A percentile compares a stretch with the other conserved stretches of the same genome.
Evolutionary conservation across 192 early-diverging fungal genomes (phyloP).

Genomic region (Coemansia sp.): DNA sequence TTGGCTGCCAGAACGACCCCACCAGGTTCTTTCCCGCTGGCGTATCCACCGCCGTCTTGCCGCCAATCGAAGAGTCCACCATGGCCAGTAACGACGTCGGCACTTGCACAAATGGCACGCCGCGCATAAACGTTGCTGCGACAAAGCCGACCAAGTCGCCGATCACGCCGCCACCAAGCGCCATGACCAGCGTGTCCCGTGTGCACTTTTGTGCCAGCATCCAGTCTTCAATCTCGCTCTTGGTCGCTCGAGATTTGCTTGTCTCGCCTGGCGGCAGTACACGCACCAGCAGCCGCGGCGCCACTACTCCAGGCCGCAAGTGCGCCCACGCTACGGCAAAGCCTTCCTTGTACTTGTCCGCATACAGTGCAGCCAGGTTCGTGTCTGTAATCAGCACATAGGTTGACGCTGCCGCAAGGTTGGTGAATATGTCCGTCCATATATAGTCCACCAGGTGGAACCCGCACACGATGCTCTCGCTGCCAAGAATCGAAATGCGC

Average conservation of each 20-base stretch:
- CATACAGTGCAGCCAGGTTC: conserved; percentile 79
- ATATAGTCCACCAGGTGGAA: conserved; percentile 75
- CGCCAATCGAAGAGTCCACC: conserved; percentile 97
- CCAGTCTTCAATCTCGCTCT: conserved; percentile 89
- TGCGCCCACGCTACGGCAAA: conserved; percentile 55
- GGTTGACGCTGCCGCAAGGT: conserved; percentile 70
- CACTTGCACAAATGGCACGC: conserved; percentile 89
- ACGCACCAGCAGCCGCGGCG: conserved; percentile 68
- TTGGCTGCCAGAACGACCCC: conserved; percentile 95
- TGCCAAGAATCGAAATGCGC: conserved; percentile 82
- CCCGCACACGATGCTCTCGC: conserved; percentile 85
- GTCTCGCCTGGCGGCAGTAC: conserved; percentile 86
- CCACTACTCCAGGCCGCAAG: neutral
- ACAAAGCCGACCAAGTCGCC: conserved; percentile 95
- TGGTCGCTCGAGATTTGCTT: conserved; percentile 83
- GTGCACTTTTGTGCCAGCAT: conserved; percentile 81
- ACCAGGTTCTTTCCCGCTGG: conserved; percentile 94
- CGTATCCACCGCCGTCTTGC: conserved; percentile 96
- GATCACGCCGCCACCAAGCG: conserved; percentile 96
- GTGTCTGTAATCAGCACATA: conserved; percentile 88
- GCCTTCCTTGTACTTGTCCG: conserved; percentile 57
- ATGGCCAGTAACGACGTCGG: conserved; percentile 95
- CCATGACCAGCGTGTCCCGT: conserved; percentile 88
- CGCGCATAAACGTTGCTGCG: conserved; percentile 98
- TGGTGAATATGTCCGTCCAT: conserved; percentile 68